phyloP scores from a whole-genome alignment of 2,329 filamentous ascomycete genomes.

The Diaporthe vaccinii region DNA sequence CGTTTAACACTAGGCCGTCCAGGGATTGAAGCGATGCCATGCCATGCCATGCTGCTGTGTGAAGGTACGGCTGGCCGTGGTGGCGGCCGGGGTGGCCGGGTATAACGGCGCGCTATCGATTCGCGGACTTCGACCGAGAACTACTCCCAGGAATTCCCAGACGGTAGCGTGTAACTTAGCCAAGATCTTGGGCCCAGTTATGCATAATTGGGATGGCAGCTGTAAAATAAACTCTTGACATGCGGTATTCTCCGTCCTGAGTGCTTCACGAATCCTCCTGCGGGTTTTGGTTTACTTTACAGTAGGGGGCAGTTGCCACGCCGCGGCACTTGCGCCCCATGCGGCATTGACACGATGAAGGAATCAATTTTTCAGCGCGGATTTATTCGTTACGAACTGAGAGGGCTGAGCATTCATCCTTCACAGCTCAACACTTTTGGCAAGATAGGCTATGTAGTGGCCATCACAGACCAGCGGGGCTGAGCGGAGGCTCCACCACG shows the following conservation, averaged over 20 bases:
- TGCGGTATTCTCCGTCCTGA: slow-evolving; percentile 5
- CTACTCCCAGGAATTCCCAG: neutral
- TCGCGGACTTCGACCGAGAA: slow-evolving; percentile 14
- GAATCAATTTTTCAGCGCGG: too few relatives aligned
- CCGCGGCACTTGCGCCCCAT: neutral
- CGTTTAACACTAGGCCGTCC: neutral
- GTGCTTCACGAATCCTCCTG: neutral
- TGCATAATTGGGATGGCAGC: neutral
- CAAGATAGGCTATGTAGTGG: neutral
- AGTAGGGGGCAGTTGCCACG: neutral
- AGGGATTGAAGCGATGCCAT: neutral
- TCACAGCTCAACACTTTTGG: neutral
- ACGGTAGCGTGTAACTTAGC: neutral
- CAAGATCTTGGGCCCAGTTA: slow-evolving; percentile 14
- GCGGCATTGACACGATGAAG: neutral
- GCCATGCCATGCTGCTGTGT: too few relatives aligned
- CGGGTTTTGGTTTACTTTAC: neutral
- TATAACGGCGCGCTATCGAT: neutral
- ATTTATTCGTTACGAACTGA: neutral
- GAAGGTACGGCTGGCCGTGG: too few relatives aligned
- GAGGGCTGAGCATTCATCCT: neutral
- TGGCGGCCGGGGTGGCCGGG: neutral
- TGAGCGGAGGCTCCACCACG: neutral
- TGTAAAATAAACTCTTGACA: neutral
- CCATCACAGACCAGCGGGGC: neutral